Base-by-base conservation (phyloP, 1,139 yeast genomes). In the Hanseniaspora uvarum region DNA sequence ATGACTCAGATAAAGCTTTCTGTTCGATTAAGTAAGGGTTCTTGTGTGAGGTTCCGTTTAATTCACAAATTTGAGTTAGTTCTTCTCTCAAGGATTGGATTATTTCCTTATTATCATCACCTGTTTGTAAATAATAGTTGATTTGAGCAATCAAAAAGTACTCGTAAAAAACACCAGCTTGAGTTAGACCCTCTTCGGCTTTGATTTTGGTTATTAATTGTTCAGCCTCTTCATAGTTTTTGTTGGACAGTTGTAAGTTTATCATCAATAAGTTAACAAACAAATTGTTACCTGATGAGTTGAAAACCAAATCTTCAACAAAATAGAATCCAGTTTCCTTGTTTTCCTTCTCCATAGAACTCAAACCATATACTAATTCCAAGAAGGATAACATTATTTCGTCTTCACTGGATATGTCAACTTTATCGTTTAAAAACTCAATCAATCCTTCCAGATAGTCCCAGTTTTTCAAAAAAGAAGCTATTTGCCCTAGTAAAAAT, bases 111-210 rank as follows among this genome's bases (percentile, higher is more conserved):
- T 70, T 68, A 21, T 70, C 65, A 11, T 67, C 71, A 16, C 78
- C 78, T 59, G 74, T 68, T 60, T 78, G 68, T 56, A 76, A 72
- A 57, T 76, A 74, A 55, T 73, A 73, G 1, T 82, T 71, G 55
- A 81, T 75, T 63, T 75, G 71, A 64, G 76, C 76, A 53, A 82
- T 80, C 51, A 80, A 61, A 47, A 77, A 70, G 57, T 57, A 65
- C 43, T 62, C 62, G n/a, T 57, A 61, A 56, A 63, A 61, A 52
- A 60, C 59, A 46, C 66, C 68, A 21, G 64, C 59, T 49, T 66
- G 63, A 56, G 67, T 59, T 52, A 65, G 58, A 7, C 11, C 43
- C 7, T 50, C 53, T 3, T 50, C 44, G 18, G 31, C 16, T 11
- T 50, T 50, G 14, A 50, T 41, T 23, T 50, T 50, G 33, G 62